Evolutionary conservation across 2,329 filamentous ascomycete genomes (phyloP).

Genomic region (Aspergillus versicolor): DNA sequence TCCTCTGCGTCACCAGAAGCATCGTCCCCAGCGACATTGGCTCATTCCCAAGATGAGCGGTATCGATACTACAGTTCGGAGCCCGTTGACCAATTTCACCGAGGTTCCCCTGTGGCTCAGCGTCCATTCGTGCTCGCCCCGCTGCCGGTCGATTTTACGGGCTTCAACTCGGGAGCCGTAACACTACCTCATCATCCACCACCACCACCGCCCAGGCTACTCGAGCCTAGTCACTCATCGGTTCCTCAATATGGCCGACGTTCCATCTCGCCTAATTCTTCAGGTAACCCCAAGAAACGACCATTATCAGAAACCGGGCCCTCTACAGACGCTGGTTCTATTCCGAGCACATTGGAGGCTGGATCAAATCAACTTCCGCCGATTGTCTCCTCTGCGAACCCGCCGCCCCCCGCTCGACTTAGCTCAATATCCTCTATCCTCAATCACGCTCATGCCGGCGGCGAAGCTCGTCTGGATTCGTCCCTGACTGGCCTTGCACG

Average conservation of each 20-base stretch:
- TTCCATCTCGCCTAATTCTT: constrained; percentile 32
- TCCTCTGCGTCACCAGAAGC: constrained; percentile 46
- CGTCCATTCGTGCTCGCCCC: constrained; percentile 36
- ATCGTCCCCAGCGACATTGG: constrained; percentile 34
- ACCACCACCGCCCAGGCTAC: constrained; percentile 28
- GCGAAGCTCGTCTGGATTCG: constrained; percentile 44
- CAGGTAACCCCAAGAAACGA: constrained; percentile 36
- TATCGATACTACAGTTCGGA: constrained; percentile 35
- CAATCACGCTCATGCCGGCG: constrained; percentile 52
- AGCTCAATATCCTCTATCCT: constrained; percentile 76
- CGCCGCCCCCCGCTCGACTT: constrained; percentile 56
- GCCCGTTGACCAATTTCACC: constrained; percentile 29
- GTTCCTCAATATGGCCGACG: constrained; percentile 31
- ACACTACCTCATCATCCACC: constrained; percentile 34
- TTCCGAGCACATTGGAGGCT: constrained; percentile 31
- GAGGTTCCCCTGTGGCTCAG: constrained; percentile 44
- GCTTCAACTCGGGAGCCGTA: constrained; percentile 37
- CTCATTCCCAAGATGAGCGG: constrained; percentile 31
- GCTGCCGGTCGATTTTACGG: constrained; percentile 52
- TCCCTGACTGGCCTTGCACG: constrained; percentile 33
- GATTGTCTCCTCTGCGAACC: constrained; percentile 37
- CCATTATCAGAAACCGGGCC: constrained; percentile 34
- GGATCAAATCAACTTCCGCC: constrained; percentile 40
- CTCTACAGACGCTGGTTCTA: constrained; percentile 25
- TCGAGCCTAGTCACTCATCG: constrained; percentile 31